Base-by-base conservation (phyloP, 306 rosid genomes). In the Vachellia pachyceras region DNA sequence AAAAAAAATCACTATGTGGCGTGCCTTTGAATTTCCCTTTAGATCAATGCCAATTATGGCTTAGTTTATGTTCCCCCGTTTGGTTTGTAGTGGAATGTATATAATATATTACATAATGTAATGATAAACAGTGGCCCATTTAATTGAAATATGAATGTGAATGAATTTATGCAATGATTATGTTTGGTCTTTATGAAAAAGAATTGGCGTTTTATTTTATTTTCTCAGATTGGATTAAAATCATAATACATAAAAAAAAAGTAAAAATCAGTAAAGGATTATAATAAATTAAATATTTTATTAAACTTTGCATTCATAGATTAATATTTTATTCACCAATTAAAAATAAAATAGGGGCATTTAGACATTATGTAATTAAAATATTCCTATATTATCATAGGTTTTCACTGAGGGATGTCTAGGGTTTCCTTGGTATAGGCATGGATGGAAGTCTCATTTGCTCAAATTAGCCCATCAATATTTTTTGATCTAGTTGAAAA, bases 31-130 rank as follows among this genome's bases (percentile, higher is more conserved):
- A 73, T 54, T 73, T 73, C 20, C 20, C 50, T 37, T 37, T 5
- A 55, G 49, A 46, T 72, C 77, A 72, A 72, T 72, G 46, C 33
- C 76, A 50, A 33, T 72, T 4, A 72, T 72, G 41, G 63, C 45
- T 72, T 8, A 9, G 3, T 71, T 22, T 23, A 2, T 22, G 0
- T 58, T 20, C 0, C 1, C 4, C 7, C 15, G n/a, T 7, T 3
- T 10, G 77, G 45, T 33, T 72, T 49, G 29, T 50, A 25, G 33
- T 72, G 64, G 44, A 35, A 33, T 72, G 20, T 72, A 49, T 17
- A 9, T 33, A 50, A 10, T 23, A 75, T 18, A 52, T 17, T 52
- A 52, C 23, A 57, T 75, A 10, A 23, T 22, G 57, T 12, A 75
- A 57, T 41, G 57, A 75, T 58, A 42, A 73, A 50, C 22, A 75